phyloP scores from a whole-genome alignment of 441 rosid genomes.

The Populus hybrid region DNA sequence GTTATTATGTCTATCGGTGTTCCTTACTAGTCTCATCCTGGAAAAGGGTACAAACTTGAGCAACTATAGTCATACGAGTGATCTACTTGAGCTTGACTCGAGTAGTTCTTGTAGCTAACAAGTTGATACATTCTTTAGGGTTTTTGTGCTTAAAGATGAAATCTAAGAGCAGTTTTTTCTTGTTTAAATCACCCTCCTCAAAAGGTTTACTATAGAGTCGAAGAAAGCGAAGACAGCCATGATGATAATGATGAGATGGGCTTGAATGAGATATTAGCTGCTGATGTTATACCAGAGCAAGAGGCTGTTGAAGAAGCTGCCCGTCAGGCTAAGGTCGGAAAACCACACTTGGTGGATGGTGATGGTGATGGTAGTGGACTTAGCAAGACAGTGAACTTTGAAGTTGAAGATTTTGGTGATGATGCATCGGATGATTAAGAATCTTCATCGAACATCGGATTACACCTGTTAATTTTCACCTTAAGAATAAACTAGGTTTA shows the following conservation, averaged over 20 bases:
- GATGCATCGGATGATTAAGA: constrained; percentile 14
- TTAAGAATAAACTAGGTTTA: not conserved
- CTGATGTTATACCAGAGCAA: constrained; percentile 14
- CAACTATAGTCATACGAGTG: not conserved
- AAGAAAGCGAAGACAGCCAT: constrained; percentile 38
- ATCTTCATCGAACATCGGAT: not conserved
- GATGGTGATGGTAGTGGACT: not conserved
- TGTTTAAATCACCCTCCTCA: not conserved
- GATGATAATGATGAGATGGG: not conserved
- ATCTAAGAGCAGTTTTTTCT: constrained; percentile 5
- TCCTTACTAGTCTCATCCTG: not conserved
- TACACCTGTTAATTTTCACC: not conserved
- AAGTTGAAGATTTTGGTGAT: constrained; percentile 23
- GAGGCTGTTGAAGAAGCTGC: constrained; percentile 24
- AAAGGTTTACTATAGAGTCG: constrained; percentile 59
- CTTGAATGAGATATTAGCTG: not conserved
- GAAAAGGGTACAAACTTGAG: not conserved
- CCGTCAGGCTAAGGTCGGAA: constrained; percentile 18
- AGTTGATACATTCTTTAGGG: not conserved
- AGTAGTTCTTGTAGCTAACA: not conserved
- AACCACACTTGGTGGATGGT: not conserved
- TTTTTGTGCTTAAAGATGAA: not conserved
- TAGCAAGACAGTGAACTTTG: not conserved
- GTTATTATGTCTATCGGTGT: not conserved
- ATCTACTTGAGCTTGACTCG: not conserved